Evolutionary conservation across 495 filamentous ascomycete species (phyloP).

Genomic region (Aspergillus indologenus): DNA sequence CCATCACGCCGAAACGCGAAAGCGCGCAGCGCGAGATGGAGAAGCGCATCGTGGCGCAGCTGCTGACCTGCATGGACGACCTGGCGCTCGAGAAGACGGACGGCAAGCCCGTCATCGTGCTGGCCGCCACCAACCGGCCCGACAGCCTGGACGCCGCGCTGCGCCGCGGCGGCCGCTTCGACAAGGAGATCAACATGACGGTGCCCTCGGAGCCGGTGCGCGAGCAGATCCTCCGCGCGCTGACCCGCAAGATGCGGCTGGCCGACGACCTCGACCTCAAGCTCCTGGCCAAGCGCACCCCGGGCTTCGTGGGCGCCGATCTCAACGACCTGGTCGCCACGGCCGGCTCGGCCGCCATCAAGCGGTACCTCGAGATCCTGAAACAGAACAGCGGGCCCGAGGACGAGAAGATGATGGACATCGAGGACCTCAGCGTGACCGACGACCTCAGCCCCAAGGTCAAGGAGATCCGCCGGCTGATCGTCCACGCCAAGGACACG

Average conservation of each 20-base stretch:
- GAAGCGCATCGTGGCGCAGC: conserved; percentile 89
- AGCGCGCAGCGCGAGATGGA: conserved; percentile 97
- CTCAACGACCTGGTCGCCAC: conserved; percentile 77
- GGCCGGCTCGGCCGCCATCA: conserved; percentile 64
- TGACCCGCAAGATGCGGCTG: conserved; percentile 68
- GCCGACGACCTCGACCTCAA: conserved; percentile 72
- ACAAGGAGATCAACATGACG: conserved; percentile 92
- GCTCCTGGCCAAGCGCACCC: conserved; percentile 80
- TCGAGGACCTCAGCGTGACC: conserved; percentile 31
- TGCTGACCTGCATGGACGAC: conserved; percentile 85
- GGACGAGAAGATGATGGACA: conserved; percentile 44
- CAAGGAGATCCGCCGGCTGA: conserved; percentile 51
- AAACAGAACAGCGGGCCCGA: conserved; percentile 46
- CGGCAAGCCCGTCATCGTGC: conserved; percentile 87
- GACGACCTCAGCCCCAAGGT: conserved; percentile 42
- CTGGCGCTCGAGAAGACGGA: conserved; percentile 76
- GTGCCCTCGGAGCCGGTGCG: conserved; percentile 83
- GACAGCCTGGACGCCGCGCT: conserved; percentile 87
- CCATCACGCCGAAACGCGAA: conserved; percentile 91
- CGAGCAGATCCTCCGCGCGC: conserved; percentile 77
- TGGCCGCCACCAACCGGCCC: conserved; percentile 90
- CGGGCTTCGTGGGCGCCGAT: conserved; percentile 96
- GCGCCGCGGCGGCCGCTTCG: conserved; percentile 81
- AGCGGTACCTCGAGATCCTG: conserved; percentile 52
- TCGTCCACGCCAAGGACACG: conserved; percentile 49